Base-by-base conservation (phyloP, 164 flowering plant species). In the Nymphaea thermarum region DNA sequence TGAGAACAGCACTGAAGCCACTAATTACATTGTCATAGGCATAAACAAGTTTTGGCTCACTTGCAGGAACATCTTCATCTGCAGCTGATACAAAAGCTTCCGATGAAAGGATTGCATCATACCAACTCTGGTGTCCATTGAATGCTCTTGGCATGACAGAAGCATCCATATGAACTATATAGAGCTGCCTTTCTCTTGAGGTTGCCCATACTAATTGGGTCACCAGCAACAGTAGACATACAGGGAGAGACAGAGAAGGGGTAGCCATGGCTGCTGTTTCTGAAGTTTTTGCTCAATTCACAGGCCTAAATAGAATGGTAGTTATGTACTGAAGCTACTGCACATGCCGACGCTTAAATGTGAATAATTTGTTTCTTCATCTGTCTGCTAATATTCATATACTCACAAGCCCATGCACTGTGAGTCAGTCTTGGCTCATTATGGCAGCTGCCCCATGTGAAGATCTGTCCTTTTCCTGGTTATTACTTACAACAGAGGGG, bases 1-100 rank as follows among this genome's bases (percentile, higher is more conserved):
- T 67, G 15, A 72, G 74, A 18, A 60, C 4, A 0, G 81, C 86
- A 68, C 84, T 75, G 61, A 87, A 86, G 6, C 86, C 90, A 75
- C 85, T 81, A 63, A 78, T 65, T 8, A 66, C 86, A 53, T 74
- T 72, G 10, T 77, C 77, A 59, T 82, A 84, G 43, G 75, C 66
- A 71, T 85, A 84, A 18, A 85, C 44, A 17, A 80, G 75, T 4
- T 17, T 60, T 1, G 67, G 70, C 8, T 12, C 10, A 11, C 16
- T 62, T 7, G 25, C 36, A 25, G 36, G 36, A 10, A 10, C 53
- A 45, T 45, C 5, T 45, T 45, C 53, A 45, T 66, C n/a, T 15
- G 17, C 3, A 57, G 42, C 59, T 3, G 11, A 63, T 53, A 11
- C 36, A 3, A 42, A 10, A 45, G 7, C 11, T 45, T 45, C 53